Conservation (phyloP, 2,329 filamentous ascomycete species). For the Hyphodiscus sp. region DNA sequence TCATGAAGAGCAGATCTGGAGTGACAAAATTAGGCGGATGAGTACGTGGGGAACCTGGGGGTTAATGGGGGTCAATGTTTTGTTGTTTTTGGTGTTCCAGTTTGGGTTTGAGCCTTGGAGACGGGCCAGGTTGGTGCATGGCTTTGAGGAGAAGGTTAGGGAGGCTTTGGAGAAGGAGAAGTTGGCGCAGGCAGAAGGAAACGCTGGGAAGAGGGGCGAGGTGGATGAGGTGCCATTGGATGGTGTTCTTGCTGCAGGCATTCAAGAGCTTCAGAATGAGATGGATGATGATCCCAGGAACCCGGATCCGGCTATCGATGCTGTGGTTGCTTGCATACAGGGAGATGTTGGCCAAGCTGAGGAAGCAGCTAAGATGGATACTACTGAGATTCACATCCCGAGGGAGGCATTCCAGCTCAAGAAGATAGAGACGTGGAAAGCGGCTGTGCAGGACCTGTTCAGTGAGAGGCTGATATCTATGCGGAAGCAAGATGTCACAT, state of each 20-base stretch:
- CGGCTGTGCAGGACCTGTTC: conserved; percentile 49
- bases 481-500: conserved; percentile 63
- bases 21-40: conserved; percentile 91
- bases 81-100: conserved; percentile 80
- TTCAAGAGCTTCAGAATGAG: conserved; percentile 21
- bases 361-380: conserved; percentile 16
- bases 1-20: conserved; percentile 99
- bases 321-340: conserved; percentile 16
- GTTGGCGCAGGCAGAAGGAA: conserved; percentile 7
- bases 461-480: conserved; percentile 59
- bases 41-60: conserved; percentile 99
- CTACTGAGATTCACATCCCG: conserved; percentile 18
- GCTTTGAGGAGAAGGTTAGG: conserved; percentile 72
- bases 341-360: conserved; percentile 9
- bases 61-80: conserved; percentile 91
- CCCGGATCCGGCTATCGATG: conserved; percentile 20
- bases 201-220: neutral
- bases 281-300: neutral
- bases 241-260: conserved; percentile 17
- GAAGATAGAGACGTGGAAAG: conserved; percentile 40
- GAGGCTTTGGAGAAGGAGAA: conserved; percentile 47
- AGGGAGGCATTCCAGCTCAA: conserved; percentile 15
- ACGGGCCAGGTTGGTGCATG: conserved; percentile 69
- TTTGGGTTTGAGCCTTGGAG: conserved; percentile 93
- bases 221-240: conserved; percentile 16